Percentiles rank a stretch among this genome's conserved stretches.
Evolutionary conservation across 2,329 filamentous ascomycete genomes (phyloP).

Genomic region (Trichoderma asperellum): DNA sequence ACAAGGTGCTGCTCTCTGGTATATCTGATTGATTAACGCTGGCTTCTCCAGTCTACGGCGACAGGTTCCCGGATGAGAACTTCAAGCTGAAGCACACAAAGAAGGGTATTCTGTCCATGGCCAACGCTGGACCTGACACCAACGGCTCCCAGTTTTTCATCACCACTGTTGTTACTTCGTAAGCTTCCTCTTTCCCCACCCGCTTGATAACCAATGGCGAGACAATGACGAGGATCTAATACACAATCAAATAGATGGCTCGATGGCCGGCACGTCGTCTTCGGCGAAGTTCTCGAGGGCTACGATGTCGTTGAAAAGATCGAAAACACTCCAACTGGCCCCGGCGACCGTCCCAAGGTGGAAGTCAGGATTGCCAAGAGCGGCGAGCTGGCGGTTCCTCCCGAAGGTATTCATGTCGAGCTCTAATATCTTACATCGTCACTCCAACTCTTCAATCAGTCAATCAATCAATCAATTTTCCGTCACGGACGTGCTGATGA

Average conservation of each 20-base stretch:
- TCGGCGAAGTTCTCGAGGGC: conserved; percentile 86
- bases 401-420: conserved; percentile 92
- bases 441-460: conserved; percentile 27
- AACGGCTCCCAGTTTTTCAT: conserved; percentile 93
- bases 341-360: conserved; percentile 70
- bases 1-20: background rate
- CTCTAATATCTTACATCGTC: conserved; percentile 59
- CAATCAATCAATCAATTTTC: conserved; percentile 26
- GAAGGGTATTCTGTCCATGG: conserved; percentile 82
- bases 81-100: conserved; percentile 94
- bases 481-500: conserved; percentile 44
- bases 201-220: background rate
- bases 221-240: conserved; percentile 26
- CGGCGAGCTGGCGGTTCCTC: conserved; percentile 79
- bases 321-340: conserved; percentile 68
- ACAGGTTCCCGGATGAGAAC: conserved; percentile 87
- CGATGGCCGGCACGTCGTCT: conserved; percentile 83
- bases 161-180: conserved; percentile 78
- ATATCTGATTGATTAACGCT: background rate
- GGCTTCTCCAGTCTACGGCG: conserved; percentile 68
- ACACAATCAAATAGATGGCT: conserved; percentile 63
- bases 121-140: conserved; percentile 82
- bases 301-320: conserved; percentile 81
- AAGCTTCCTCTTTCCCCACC: conserved; percentile 39
- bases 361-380: conserved; percentile 79